Conservation (phyloP, 176 grass and related monocot genomes). For the Oryza rufipogon region DNA sequence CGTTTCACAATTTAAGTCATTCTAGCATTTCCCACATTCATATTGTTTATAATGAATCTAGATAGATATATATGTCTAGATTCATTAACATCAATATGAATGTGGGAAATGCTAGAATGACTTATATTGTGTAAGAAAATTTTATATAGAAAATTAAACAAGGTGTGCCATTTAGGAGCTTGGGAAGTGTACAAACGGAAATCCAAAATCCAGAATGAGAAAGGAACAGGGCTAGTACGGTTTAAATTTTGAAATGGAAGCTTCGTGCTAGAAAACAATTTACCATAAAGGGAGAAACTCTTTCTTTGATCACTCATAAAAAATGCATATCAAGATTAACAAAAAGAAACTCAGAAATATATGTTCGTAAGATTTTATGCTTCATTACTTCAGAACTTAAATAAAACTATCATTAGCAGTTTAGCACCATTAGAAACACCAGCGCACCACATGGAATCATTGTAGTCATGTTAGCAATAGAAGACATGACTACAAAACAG, state of each 20-base stretch:
- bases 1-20: no score
- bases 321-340: conserved; percentile 7
- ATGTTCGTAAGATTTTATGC: not conserved
- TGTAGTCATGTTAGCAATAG: conserved; percentile 12
- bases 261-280: not conserved
- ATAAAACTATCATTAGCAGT: conserved; percentile 31
- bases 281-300: not conserved
- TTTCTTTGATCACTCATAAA: not conserved
- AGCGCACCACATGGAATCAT: conserved; percentile 26
- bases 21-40: no score
- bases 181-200: no score
- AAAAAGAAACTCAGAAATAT: not conserved
- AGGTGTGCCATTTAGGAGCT: no score
- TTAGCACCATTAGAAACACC: not conserved
- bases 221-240: not conserved
- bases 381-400: not conserved
- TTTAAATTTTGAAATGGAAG: conserved; percentile 3
- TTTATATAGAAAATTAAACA: no score
- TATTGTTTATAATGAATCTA: no score
- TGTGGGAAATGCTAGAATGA: no score
- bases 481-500: not conserved
- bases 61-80: no score
- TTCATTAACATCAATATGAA: no score
- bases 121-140: no score
- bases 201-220: no score